Base-by-base conservation (phyloP, 2,329 filamentous ascomycete species). In the Cercospora brassicicola region DNA sequence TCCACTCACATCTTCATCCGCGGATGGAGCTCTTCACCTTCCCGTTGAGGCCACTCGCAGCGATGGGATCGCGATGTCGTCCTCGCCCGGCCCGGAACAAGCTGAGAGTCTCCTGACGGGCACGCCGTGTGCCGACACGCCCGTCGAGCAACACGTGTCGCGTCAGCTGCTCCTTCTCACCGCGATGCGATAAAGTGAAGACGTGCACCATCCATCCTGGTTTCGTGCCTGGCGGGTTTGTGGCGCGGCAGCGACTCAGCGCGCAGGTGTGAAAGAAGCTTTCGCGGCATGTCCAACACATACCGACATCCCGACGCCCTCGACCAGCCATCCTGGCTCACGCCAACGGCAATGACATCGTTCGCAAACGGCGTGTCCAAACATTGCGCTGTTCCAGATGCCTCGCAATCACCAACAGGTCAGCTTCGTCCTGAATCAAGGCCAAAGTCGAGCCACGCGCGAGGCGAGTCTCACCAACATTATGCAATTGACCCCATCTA, bases 41-140 rank as follows among this genome's bases (percentile, higher is more conserved):
- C 15, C 33, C n/a, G 33, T 26, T 7, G 31, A 42, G 57, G 18
- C 11, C 20, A 36, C 59, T 60, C 31, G 30, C 28, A 48, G 11
- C 59, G 5, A 39, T 18, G 18, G 45, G n/a, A 28, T 62, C 42
- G 20, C 18, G 59, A 62, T 62, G 59, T 42, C 42, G 39, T 48
- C 18, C 36, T 62, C 36, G 36, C 39, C 26, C 26, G 26, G 18
- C 45, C 28, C 42, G 20, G 60, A 48, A 13, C n/a, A 53, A 4
- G n/a, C 30, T 62, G 45, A 36, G 7, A 62, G 42, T 28, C 60
- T 62, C 60, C 60, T 36, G 60, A 36, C 60, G 33, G 51, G 42
- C 45, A 53, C 60, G 45, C 42, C 15, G 39, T 51, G 31, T 8
- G 4, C 36, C 36, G 36, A 42, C 33, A 55, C 39, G 60, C 26